Base-by-base conservation (phyloP, 768 basidiomycete genomes). In the Kwoniella mangroviensis region DNA sequence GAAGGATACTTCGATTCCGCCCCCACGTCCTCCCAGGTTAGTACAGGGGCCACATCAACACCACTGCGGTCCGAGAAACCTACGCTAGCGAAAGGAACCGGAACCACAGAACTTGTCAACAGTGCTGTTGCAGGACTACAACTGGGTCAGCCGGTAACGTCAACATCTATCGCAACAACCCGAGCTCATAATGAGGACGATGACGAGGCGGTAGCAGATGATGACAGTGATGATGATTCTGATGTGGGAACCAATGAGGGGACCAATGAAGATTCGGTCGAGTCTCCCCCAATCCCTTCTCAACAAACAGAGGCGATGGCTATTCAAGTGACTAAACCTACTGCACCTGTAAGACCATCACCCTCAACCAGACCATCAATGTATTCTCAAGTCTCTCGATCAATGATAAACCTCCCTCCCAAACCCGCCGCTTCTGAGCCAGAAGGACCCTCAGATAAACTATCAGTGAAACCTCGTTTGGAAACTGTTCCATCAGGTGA, bases 401-500 rank as follows among this genome's bases (percentile, higher is more conserved):
- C 79, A 15, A 76, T 82, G 75, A 68, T 78, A 58, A 71, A 82
- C 51, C 63, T 82, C 15, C 55, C 67, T 2, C 57, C 75, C 9
- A 63, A 58, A 43, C 11, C 69, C 11, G 60, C 68, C 28, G 63
- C 28, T 21, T 13, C 12, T 19, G 53, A 51, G 17, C 15, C 24
- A 15, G 45, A 40, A 26, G 40, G 9, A 19, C 17, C 53, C 6
- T 54, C 57, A 9, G 65, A 62, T 22, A 63, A 53, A 52, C 41
- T 54, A 13, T 61, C 61, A 11, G 34, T 34, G 42, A 68, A 70
- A 53, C 66, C 70, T 10, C 53, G 28, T 19, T 56, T 78, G 10
- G 60, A 73, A 58, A 75, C 72, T 12, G 71, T 75, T 26, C 67
- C 52, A 28, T 75, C 78, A 1, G 63, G 76, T n/a, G 78, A 73